These are phyloP conservation scores for Ogataea saltuana DNA, from an alignment of 805 yeast species.

Conservation along the genomic window DNA sequence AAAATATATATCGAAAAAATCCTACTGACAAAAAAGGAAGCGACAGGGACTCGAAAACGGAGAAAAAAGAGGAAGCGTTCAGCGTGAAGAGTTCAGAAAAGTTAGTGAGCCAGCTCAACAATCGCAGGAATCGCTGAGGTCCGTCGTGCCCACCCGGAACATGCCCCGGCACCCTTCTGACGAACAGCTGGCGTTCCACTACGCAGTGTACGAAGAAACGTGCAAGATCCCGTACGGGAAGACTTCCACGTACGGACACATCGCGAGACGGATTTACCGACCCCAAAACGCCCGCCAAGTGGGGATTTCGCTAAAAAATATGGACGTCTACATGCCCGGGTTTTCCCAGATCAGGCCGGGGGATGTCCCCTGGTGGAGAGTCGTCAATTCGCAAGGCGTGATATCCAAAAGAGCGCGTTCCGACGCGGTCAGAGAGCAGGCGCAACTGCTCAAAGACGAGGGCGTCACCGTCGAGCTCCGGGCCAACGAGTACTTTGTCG, in stretches of 20 bases:
- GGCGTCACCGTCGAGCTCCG: conserved; percentile 42
- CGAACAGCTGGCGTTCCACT: conserved; percentile 45
- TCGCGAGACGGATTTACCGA: conserved; percentile 59
- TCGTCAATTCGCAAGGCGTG: conserved; percentile 61
- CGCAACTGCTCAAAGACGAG: conserved; percentile 46
- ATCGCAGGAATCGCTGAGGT: conserved; percentile 5
- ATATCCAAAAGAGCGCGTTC: conserved; percentile 53
- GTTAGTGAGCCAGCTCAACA: no score
- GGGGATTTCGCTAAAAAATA: conserved; percentile 65
- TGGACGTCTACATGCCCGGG: conserved; percentile 31
- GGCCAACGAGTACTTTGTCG: conserved; percentile 39
- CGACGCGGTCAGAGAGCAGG: conserved; percentile 48
- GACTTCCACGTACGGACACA: conserved; percentile 74
- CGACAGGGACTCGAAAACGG: no score
- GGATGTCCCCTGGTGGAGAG: conserved; percentile 81
- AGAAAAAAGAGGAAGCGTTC: no score
- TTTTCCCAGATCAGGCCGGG: conserved; percentile 31
- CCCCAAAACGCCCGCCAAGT: conserved; percentile 76
- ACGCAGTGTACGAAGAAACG: conserved; percentile 58
- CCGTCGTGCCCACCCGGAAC: no score
- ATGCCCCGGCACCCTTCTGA: conserved; percentile 45
- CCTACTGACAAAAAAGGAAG: no score
- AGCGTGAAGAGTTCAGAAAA: no score
- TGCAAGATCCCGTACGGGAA: conserved; percentile 58
- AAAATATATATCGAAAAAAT: no score